Evolutionary conservation across 257 asterid species (phyloP).

Genomic region (Gynochthodes officinalis): DNA sequence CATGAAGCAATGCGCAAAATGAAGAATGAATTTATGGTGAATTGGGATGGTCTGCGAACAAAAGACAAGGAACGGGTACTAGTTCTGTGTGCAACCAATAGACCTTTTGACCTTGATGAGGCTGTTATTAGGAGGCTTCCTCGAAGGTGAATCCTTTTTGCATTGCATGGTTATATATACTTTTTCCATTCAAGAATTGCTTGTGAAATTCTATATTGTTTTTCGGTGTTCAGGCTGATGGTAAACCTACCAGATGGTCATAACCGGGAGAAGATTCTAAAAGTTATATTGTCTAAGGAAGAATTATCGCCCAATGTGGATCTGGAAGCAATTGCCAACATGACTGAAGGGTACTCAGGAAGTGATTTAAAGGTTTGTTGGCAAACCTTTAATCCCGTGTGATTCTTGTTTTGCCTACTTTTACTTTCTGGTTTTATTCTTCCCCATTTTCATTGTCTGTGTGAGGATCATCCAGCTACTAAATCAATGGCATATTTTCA

Average conservation of each 20-base stretch:
- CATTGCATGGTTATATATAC: background rate
- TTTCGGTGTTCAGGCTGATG: slow-evolving; percentile 71
- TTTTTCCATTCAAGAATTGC: background rate
- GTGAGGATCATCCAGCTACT: background rate
- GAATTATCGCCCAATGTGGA: slow-evolving; percentile 60
- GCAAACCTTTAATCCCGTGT: slow-evolving; percentile 8
- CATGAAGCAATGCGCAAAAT: slow-evolving; percentile 98
- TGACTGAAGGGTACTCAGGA: slow-evolving; percentile 92
- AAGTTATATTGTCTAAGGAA: slow-evolving; percentile 71
- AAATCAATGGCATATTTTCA: slow-evolving; percentile 22
- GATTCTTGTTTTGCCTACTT: slow-evolving; percentile 1
- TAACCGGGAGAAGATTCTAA: slow-evolving; percentile 64
- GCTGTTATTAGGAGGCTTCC: slow-evolving; percentile 98
- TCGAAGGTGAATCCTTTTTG: slow-evolving; percentile 47
- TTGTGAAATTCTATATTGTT: background rate
- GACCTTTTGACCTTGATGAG: slow-evolving; percentile 95
- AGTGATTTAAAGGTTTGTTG: slow-evolving; percentile 91
- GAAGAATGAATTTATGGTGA: slow-evolving; percentile 93
- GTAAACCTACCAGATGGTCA: slow-evolving; percentile 83
- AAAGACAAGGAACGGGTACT: slow-evolving; percentile 91
- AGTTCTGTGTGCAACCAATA: slow-evolving; percentile 91
- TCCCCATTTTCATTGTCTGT: background rate
- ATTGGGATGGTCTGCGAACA: slow-evolving; percentile 93
- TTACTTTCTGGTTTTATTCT: background rate
- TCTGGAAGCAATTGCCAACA: slow-evolving; percentile 70